phyloP scores from a whole-genome alignment of 2,329 filamentous ascomycete species.

The Trichoderma aggressivum region DNA sequence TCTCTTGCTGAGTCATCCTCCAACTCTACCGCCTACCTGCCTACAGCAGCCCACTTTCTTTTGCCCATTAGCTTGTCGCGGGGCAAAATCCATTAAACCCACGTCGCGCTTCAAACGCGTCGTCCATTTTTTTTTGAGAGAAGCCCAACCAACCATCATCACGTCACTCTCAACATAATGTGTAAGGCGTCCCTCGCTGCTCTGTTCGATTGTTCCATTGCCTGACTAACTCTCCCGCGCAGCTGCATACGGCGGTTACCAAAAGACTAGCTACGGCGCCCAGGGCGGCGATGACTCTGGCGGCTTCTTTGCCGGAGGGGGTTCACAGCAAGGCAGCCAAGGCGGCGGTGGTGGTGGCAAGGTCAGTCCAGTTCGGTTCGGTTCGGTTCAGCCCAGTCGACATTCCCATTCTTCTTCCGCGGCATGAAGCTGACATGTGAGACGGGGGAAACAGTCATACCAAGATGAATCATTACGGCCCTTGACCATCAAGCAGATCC shows the following conservation, averaged over 20 bases:
- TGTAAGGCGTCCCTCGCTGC: constrained; percentile 27
- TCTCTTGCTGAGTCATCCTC: constrained; percentile 7
- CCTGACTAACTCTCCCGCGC: constrained; percentile 13
- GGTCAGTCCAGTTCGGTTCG: constrained; percentile 33
- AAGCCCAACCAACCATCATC: constrained; percentile 15
- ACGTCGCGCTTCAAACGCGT: constrained; percentile 34
- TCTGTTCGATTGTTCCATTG: neutral
- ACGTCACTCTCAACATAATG: constrained; percentile 30
- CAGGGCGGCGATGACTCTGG: constrained; percentile 59
- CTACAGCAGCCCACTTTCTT: neutral
- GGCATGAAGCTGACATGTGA: constrained; percentile 4
- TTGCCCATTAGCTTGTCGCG: constrained; percentile 20
- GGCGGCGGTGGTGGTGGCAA: constrained; percentile 40
- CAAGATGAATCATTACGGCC: constrained; percentile 85
- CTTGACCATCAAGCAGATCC: constrained; percentile 91
- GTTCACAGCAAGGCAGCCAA: constrained; percentile 59
- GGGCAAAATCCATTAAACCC: constrained; percentile 32
- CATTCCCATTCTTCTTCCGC: neutral
- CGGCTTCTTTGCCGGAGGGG: constrained; percentile 56
- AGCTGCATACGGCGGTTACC: constrained; percentile 52
- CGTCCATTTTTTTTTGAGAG: constrained; percentile 21
- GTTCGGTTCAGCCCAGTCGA: constrained; percentile 24
- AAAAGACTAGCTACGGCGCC: constrained; percentile 47
- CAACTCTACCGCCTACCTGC: neutral
- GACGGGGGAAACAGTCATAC: constrained; percentile 46